Conservation (phyloP, 73 alveolate species). For the Uronychia binucleata region DNA sequence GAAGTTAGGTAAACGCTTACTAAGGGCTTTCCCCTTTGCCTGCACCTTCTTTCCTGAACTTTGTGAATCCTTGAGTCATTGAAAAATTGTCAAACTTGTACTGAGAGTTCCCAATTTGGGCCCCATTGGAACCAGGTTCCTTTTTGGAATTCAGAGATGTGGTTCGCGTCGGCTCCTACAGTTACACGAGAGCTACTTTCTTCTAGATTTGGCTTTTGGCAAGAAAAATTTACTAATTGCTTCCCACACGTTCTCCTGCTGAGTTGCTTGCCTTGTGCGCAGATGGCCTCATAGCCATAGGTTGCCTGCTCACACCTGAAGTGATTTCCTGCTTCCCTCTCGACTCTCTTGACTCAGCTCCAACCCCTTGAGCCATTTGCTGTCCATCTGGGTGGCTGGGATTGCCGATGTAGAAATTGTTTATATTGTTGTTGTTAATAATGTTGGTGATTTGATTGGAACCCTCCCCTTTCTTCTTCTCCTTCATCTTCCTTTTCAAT, state of each 20-base stretch:
- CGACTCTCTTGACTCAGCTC: no score
- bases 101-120: neutral
- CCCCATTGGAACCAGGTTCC: neutral
- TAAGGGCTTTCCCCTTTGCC: neutral
- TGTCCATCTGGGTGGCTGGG: no score
- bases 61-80: neutral
- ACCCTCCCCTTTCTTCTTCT: neutral
- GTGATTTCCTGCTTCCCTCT: no score
- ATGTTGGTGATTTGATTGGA: neutral
- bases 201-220: neutral
- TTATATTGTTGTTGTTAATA: constrained; percentile 3
- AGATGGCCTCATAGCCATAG: no score
- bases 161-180: neutral
- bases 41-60: neutral
- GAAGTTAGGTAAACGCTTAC: neutral
- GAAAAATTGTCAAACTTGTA: neutral
- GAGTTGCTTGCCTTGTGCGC: no score
- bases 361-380: no score
- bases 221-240: no score
- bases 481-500: neutral
- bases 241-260: no score
- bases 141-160: neutral
- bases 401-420: constrained; percentile 5
- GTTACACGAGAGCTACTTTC: neutral
- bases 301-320: no score